Conservation (phyloP, 2,329 filamentous ascomycete species). For the Hymenoscyphus fructigenus region DNA sequence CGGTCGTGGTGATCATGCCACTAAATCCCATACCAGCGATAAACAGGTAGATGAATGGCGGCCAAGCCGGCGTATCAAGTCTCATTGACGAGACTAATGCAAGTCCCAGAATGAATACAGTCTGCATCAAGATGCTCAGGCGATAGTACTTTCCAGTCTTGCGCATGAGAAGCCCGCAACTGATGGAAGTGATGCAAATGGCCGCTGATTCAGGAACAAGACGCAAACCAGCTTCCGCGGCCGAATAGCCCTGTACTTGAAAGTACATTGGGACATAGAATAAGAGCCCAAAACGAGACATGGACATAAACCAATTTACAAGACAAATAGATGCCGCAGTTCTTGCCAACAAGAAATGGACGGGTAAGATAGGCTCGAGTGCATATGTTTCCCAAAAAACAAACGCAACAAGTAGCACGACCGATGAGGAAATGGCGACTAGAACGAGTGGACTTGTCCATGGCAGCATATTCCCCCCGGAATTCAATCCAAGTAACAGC, state of each 20-base stretch:
- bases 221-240: slow-evolving; percentile 60
- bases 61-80: slow-evolving; percentile 52
- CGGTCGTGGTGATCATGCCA: slow-evolving; percentile 65
- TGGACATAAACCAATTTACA: slow-evolving; percentile 70
- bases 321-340: slow-evolving; percentile 65
- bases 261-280: slow-evolving; percentile 77
- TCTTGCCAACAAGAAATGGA: slow-evolving; percentile 61
- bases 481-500: slow-evolving; percentile 2
- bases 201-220: slow-evolving; percentile 69
- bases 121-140: slow-evolving; percentile 54
- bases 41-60: slow-evolving; percentile 53
- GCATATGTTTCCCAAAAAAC: background rate
- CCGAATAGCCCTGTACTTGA: slow-evolving; percentile 63
- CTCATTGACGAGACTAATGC: slow-evolving; percentile 53
- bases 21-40: slow-evolving; percentile 51
- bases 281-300: slow-evolving; percentile 52
- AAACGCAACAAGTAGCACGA: slow-evolving; percentile 42
- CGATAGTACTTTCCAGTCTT: slow-evolving; percentile 68
- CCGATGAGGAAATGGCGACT: slow-evolving; percentile 24
- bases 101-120: slow-evolving; percentile 45
- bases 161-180: slow-evolving; percentile 64
- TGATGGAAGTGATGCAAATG: slow-evolving; percentile 52
- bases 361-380: slow-evolving; percentile 53
- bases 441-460: slow-evolving; percentile 47
- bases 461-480: background rate